A percentile compares a stretch with the other conserved stretches of the same genome.
Evolutionary conservation across 2,329 filamentous ascomycete genomes (phyloP).

Genomic region (Fusarium coicis): DNA sequence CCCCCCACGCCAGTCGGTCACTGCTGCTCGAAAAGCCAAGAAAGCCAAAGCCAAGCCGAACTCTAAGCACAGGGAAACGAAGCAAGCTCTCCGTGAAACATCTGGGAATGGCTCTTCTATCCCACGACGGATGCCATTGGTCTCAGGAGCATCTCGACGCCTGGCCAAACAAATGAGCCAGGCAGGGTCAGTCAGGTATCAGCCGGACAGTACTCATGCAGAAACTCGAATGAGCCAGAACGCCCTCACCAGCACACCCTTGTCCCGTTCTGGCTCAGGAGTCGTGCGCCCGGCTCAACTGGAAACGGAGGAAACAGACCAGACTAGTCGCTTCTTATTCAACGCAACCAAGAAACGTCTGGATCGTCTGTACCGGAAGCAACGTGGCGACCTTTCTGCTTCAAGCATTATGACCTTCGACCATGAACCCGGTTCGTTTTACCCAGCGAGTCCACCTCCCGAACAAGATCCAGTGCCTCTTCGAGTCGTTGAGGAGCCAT

Average conservation of each 20-base stretch:
- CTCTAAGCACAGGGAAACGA: slow-evolving; percentile 7
- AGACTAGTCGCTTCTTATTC: slow-evolving; percentile 55
- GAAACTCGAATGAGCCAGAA: background rate
- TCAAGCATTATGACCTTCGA: slow-evolving; percentile 33
- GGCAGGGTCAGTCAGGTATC: slow-evolving; percentile 45
- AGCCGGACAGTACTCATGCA: slow-evolving; percentile 1
- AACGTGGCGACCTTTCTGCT: slow-evolving; percentile 44
- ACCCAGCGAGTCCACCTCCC: slow-evolving; percentile 37
- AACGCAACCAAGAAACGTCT: slow-evolving; percentile 63
- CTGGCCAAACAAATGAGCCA: slow-evolving; percentile 46
- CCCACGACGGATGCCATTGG: background rate
- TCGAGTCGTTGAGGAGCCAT: slow-evolving; percentile 21
- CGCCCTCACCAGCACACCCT: background rate
- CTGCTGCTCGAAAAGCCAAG: slow-evolving; percentile 37
- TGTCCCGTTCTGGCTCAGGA: slow-evolving; percentile 29
- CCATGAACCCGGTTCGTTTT: slow-evolving; percentile 22
- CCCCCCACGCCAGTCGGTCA: slow-evolving; percentile 52
- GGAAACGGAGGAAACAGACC: slow-evolving; percentile 57
- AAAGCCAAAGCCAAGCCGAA: slow-evolving; percentile 11
- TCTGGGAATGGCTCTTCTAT: slow-evolving; percentile 37
- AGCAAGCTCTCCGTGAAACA: slow-evolving; percentile 35
- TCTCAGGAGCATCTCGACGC: slow-evolving; percentile 33
- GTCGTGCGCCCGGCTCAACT: slow-evolving; percentile 63
- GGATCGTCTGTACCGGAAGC: slow-evolving; percentile 63
- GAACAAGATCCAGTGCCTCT: slow-evolving; percentile 40